Evolutionary conservation across 2,329 filamentous ascomycete species (phyloP).

Genomic region (Botrytis fragariae): DNA sequence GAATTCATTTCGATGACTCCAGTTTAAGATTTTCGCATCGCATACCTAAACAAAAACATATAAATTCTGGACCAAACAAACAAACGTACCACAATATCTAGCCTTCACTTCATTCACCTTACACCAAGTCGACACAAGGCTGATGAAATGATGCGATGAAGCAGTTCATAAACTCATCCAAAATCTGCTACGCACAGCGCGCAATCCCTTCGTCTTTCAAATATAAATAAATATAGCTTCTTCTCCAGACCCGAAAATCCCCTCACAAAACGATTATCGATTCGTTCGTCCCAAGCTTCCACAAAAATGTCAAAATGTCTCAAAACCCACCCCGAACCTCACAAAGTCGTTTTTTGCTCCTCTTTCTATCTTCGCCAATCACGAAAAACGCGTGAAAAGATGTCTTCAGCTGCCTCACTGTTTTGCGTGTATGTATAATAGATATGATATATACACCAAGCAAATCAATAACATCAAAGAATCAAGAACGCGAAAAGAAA

Average conservation of each 20-base stretch:
- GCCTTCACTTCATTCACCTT: constrained; percentile 10
- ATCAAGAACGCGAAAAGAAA: not conserved
- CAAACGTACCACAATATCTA: constrained; percentile 11
- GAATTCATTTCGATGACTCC: not conserved
- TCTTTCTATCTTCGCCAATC: not conserved
- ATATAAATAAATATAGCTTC: not conserved
- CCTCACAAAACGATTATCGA: not conserved
- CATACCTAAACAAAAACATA: constrained; percentile 7
- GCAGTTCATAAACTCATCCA: constrained; percentile 11
- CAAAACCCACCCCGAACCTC: not conserved
- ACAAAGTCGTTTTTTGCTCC: not conserved
- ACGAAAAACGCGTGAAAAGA: not conserved
- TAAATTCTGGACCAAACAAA: constrained; percentile 3
- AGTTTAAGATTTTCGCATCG: not conserved
- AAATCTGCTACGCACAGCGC: constrained; percentile 17
- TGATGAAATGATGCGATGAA: constrained; percentile 9
- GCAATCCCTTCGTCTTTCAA: constrained; percentile 1
- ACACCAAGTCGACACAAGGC: constrained; percentile 13
- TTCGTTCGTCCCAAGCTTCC: constrained; percentile 14
- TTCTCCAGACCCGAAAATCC: not conserved
- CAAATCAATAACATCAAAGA: not conserved
- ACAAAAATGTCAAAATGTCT: constrained; percentile 18
- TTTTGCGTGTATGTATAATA: not conserved
- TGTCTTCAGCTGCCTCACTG: not conserved
- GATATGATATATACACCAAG: not conserved